A percentile compares a stretch with the other conserved stretches of the same genome.
Evolutionary conservation across 2,329 filamentous ascomycete genomes (phyloP).

Genomic region (Penicillium palitans): DNA sequence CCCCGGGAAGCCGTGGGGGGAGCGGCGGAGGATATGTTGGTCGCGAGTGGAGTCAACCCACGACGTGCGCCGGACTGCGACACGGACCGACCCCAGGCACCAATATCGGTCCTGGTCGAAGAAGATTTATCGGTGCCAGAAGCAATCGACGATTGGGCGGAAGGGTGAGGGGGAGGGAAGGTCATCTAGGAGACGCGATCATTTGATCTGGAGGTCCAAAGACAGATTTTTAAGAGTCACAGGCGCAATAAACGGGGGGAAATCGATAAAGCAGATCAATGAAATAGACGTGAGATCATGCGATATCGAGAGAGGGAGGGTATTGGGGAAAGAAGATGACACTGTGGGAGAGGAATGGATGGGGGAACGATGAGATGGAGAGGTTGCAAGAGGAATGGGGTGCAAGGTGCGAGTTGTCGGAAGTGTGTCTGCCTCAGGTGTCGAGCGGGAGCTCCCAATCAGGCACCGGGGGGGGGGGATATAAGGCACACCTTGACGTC

Average conservation of each 20-base stretch:
- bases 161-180: slow-evolving; percentile 55
- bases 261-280: slow-evolving; percentile 20
- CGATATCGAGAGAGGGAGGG: slow-evolving; percentile 12
- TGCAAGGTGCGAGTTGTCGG: slow-evolving; percentile 27
- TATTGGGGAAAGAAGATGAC: slow-evolving; percentile 14
- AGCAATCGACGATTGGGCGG: slow-evolving; percentile 54
- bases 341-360: slow-evolving; percentile 21
- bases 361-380: slow-evolving; percentile 23
- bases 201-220: slow-evolving; percentile 48
- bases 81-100: slow-evolving; percentile 58
- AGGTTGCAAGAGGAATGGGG: slow-evolving; percentile 23
- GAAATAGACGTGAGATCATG: slow-evolving; percentile 10
- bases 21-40: slow-evolving; percentile 48
- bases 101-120: slow-evolving; percentile 52
- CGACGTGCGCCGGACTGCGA: slow-evolving; percentile 58
- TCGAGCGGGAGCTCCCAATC: slow-evolving; percentile 21
- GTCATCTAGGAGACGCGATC: slow-evolving; percentile 58
- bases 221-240: slow-evolving; percentile 37
- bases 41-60: slow-evolving; percentile 60
- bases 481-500: background rate
- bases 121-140: slow-evolving; percentile 52
- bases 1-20: slow-evolving; percentile 46
- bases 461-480: slow-evolving; percentile 4
- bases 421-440: slow-evolving; percentile 26
- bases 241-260: slow-evolving; percentile 18